A percentile compares a stretch with the other conserved stretches of the same genome.
Evolutionary conservation across 257 asterid genomes (phyloP).

Genomic region (Solanum tarijense): DNA sequence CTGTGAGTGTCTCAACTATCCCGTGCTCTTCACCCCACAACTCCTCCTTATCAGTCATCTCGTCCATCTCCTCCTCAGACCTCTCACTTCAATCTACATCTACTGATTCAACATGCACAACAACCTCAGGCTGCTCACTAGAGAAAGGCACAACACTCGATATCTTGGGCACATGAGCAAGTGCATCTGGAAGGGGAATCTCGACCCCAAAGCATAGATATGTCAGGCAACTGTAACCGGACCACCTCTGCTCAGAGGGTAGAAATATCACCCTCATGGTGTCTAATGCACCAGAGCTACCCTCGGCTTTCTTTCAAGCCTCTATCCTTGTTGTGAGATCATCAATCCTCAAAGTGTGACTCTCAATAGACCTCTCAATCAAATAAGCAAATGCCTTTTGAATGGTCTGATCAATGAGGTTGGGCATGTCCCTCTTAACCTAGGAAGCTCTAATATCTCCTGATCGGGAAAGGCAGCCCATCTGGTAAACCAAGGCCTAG

Average conservation of each 20-base stretch:
- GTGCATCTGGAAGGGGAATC: neutral
- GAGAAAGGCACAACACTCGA: no score
- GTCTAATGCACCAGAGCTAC: no score
- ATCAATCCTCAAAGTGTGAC: neutral
- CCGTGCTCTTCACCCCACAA: no score
- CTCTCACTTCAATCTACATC: no score
- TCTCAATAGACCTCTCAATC: neutral
- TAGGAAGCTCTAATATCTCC: neutral
- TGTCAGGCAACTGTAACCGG: neutral
- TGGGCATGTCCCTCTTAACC: neutral
- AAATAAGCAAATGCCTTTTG: no score
- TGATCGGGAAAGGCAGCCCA: neutral
- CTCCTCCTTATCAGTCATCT: no score
- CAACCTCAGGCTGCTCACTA: neutral
- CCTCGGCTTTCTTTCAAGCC: neutral
- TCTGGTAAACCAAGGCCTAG: neutral
- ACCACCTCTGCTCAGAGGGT: neutral
- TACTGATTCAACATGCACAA: neutral
- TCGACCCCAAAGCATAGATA: no score
- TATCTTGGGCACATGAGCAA: neutral
- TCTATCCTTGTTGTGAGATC: neutral
- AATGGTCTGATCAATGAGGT: neutral
- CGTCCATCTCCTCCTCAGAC: no score
- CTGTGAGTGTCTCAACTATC: no score
- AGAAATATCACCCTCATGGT: neutral